A percentile compares a stretch with the other conserved stretches of the same genome.
phyloP scores from a whole-genome alignment of 2,329 filamentous ascomycete genomes.

The Macrophomina phaseolina region DNA sequence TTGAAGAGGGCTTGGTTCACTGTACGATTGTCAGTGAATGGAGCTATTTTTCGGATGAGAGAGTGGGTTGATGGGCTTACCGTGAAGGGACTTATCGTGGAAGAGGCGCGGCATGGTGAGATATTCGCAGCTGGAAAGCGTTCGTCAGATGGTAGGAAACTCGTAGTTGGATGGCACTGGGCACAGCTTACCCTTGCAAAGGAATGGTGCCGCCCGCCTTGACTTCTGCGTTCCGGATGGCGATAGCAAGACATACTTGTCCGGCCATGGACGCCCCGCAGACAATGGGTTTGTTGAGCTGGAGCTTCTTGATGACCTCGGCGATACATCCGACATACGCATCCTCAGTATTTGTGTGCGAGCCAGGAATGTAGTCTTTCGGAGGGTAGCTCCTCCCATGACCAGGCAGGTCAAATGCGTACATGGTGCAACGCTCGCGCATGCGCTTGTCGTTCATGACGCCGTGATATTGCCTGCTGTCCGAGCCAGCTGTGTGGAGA shows the following conservation, averaged over 20 bases:
- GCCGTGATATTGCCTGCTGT: conserved; percentile 57
- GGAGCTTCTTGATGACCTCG: conserved; percentile 30
- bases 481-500: conserved; percentile 54
- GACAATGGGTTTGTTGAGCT: conserved; percentile 53
- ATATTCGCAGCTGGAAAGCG: conserved; percentile 43
- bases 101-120: conserved; percentile 52
- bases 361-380: conserved; percentile 48
- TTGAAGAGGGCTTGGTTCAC: conserved; percentile 56
- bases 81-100: conserved; percentile 53
- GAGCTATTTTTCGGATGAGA: neutral
- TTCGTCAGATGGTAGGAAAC: neutral
- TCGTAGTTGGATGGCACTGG: neutral
- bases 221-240: conserved; percentile 54
- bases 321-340: conserved; percentile 41
- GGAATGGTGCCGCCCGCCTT: conserved; percentile 55
- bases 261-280: conserved; percentile 59
- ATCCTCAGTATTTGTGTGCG: conserved; percentile 57
- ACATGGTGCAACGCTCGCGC: conserved; percentile 56
- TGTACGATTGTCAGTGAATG: neutral
- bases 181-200: conserved; percentile 47
- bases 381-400: conserved; percentile 57
- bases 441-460: conserved; percentile 57
- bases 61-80: neutral
- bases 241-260: conserved; percentile 56
- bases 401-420: conserved; percentile 57